Conservation (phyloP, 1,139 yeast genomes). For the Saccharomyces hybrid region DNA sequence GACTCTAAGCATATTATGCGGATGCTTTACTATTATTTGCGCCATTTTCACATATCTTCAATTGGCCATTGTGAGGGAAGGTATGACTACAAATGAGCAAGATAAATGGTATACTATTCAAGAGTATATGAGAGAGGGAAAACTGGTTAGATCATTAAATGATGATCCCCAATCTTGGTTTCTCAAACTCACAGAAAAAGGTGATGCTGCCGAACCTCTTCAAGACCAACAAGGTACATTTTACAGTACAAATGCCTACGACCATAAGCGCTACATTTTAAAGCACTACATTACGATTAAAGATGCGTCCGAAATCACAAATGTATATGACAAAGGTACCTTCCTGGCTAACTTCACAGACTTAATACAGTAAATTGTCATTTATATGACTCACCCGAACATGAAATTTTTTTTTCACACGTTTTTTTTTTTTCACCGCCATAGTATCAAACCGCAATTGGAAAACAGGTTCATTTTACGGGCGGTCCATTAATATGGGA, state of each 20-base stretch:
- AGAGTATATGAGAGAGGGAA: slow-evolving; percentile 46
- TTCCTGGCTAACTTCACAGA: slow-evolving; percentile 17
- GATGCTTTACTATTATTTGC: slow-evolving; percentile 47
- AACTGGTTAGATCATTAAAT: slow-evolving; percentile 27
- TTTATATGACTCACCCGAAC: background rate
- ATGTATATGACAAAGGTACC: slow-evolving; percentile 24
- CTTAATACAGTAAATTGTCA: slow-evolving; percentile 1
- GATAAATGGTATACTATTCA: slow-evolving; percentile 77
- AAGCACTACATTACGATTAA: slow-evolving; percentile 10
- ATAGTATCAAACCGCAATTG: background rate
- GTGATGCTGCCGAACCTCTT: slow-evolving; percentile 2
- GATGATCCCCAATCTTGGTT: slow-evolving; percentile 4
- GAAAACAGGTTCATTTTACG: background rate
- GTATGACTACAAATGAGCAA: slow-evolving; percentile 87
- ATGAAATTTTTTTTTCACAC: background rate
- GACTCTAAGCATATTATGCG: slow-evolving; percentile 37
- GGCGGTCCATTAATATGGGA: background rate
- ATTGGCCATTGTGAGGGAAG: slow-evolving; percentile 55
- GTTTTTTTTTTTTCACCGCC: background rate
- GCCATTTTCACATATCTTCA: slow-evolving; percentile 56
- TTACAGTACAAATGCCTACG: slow-evolving; percentile 29
- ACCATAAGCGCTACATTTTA: slow-evolving; percentile 16
- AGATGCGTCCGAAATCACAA: slow-evolving; percentile 15
- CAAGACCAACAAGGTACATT: slow-evolving; percentile 7
- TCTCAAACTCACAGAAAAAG: background rate